Evolutionary conservation across 805 yeast species (phyloP).

Genomic region (Monosporozyma siamensis): DNA sequence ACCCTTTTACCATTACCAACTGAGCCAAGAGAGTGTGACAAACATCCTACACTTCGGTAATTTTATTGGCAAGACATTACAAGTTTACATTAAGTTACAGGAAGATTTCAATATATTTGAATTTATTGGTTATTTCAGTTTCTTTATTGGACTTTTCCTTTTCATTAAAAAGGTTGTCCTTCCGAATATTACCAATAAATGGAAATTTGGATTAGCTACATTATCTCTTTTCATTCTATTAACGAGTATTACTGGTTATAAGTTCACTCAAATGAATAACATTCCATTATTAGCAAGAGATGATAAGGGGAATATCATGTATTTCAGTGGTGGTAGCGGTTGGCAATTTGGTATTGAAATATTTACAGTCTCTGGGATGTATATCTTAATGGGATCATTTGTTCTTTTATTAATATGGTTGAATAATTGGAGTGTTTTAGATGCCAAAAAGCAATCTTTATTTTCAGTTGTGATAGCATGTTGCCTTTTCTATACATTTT

Average conservation of each 20-base stretch:
- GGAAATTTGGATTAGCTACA: slow-evolving; percentile 20
- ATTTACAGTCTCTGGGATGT: slow-evolving; percentile 42
- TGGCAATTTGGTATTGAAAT: slow-evolving; percentile 69
- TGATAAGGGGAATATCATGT: slow-evolving; percentile 42
- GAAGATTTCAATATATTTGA: slow-evolving; percentile 35
- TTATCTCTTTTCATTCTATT: slow-evolving; percentile 34
- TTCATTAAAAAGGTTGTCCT: slow-evolving; percentile 41
- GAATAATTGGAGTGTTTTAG: neutral
- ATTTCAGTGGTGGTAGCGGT: slow-evolving; percentile 53
- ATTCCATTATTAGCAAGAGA: slow-evolving; percentile 54
- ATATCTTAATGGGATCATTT: slow-evolving; percentile 37
- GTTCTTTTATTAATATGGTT: slow-evolving; percentile 37
- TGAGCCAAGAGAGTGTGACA: slow-evolving; percentile 22
- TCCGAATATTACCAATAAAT: slow-evolving; percentile 22
- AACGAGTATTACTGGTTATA: slow-evolving; percentile 50
- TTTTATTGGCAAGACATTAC: slow-evolving; percentile 40
- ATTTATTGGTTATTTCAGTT: slow-evolving; percentile 38
- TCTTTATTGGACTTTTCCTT: slow-evolving; percentile 38
- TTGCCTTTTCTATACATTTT: slow-evolving; percentile 14
- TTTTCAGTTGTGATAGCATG: slow-evolving; percentile 11
- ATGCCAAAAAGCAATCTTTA: slow-evolving; percentile 15
- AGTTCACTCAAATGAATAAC: slow-evolving; percentile 49
- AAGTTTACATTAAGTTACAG: slow-evolving; percentile 35
- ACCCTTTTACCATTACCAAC: slow-evolving; percentile 31
- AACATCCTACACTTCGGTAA: slow-evolving; percentile 44